Percentiles rank a stretch among this genome's conserved stretches.
These are phyloP conservation scores for Lyophyllum shimeji DNA, from an alignment of 768 basidiomycete genomes.

Conservation along the genomic window DNA sequence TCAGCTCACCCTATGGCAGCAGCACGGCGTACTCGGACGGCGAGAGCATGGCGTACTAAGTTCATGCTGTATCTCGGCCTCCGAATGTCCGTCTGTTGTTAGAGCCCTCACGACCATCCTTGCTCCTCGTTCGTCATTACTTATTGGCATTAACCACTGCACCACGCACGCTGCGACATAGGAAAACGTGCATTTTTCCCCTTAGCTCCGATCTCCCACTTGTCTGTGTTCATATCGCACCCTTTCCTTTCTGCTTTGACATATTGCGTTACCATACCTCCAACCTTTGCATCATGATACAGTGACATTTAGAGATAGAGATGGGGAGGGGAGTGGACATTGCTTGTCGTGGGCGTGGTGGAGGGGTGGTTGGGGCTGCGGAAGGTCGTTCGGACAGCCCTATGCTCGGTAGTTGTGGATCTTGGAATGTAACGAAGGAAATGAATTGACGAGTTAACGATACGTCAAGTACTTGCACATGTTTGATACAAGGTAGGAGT, in stretches of 20 bases:
- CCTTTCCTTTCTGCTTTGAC: not conserved
- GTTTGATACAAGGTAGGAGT: no score
- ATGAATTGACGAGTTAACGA: not conserved
- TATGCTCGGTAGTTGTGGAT: not conserved
- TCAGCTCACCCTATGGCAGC: conserved; percentile 52
- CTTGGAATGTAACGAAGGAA: not conserved
- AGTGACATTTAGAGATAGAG: not conserved
- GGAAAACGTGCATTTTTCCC: no score
- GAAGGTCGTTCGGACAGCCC: not conserved
- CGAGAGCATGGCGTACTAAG: conserved; percentile 40
- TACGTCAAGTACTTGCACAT: no score
- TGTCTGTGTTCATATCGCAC: no score
- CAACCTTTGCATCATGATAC: not conserved
- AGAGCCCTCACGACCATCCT: not conserved
- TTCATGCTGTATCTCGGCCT: not conserved
- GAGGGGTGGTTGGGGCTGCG: not conserved
- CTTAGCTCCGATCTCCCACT: not conserved
- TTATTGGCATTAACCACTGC: not conserved
- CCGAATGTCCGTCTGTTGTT: no score
- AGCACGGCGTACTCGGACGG: conserved; percentile 60
- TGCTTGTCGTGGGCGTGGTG: no score
- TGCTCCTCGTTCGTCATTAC: not conserved
- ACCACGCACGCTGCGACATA: not conserved
- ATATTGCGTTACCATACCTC: not conserved
- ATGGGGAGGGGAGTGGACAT: not conserved